These are phyloP conservation scores for Eucalyptus coolabah DNA, from an alignment of 345 rosid species.

Conservation along the genomic window DNA sequence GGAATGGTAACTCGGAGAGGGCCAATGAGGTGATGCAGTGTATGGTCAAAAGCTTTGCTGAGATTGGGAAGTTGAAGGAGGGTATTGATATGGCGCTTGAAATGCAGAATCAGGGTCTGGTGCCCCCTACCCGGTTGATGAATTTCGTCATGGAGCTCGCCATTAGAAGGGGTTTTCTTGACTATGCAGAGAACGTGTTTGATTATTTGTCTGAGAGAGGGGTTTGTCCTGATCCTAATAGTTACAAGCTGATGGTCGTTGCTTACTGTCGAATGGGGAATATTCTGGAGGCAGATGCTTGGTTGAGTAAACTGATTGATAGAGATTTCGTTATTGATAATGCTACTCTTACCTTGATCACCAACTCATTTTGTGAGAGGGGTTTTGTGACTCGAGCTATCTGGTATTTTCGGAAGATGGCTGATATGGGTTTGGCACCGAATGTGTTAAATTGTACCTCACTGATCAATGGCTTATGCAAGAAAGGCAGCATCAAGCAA, in stretches of 20 bases:
- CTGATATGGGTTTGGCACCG: slow-evolving; percentile 44
- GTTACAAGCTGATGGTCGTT: slow-evolving; percentile 51
- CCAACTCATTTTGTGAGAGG: slow-evolving; percentile 35
- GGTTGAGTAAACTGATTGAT: slow-evolving; percentile 55
- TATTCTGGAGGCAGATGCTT: slow-evolving; percentile 50
- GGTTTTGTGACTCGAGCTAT: slow-evolving; percentile 47
- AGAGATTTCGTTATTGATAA: slow-evolving; percentile 54
- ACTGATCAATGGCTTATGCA: slow-evolving; percentile 70
- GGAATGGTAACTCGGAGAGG: slow-evolving; percentile 47
- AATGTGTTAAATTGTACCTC: slow-evolving; percentile 71
- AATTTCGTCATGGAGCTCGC: slow-evolving; percentile 32
- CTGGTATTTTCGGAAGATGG: slow-evolving; percentile 63
- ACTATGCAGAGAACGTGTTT: slow-evolving; percentile 53
- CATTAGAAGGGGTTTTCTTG: slow-evolving; percentile 8
- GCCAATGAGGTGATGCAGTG: slow-evolving; percentile 59
- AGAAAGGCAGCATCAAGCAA: slow-evolving; percentile 73
- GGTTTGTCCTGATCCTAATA: slow-evolving; percentile 35
- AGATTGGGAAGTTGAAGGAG: slow-evolving; percentile 60
- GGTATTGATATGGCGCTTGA: slow-evolving; percentile 64
- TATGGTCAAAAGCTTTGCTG: slow-evolving; percentile 63
- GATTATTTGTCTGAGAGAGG: slow-evolving; percentile 72
- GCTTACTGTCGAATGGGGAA: slow-evolving; percentile 44
- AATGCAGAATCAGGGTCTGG: slow-evolving; percentile 46
- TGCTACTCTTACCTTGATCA: slow-evolving; percentile 57
- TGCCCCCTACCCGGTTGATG: not conserved